A percentile compares a stretch with the other conserved stretches of the same genome.
These are phyloP conservation scores for Grosmannia clavigera DNA, from an alignment of 2,329 filamentous ascomycete genomes.

Conservation along the genomic window DNA sequence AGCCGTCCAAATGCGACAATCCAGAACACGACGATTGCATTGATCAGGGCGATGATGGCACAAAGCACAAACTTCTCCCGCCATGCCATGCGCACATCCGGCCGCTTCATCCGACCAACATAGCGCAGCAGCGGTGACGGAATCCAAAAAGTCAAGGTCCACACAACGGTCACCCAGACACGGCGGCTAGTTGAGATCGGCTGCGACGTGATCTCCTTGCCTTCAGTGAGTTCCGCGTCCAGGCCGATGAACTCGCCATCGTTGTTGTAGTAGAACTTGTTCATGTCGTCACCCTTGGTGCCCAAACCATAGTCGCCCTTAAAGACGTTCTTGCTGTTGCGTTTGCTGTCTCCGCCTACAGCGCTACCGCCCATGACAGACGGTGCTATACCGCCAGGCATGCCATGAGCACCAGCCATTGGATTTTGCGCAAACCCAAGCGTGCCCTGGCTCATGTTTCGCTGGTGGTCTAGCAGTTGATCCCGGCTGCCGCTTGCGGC, in stretches of 20 bases:
- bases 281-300: slow-evolving; percentile 66
- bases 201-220: slow-evolving; percentile 63
- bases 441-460: slow-evolving; percentile 43
- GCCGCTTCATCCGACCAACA: slow-evolving; percentile 89
- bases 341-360: slow-evolving; percentile 26
- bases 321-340: slow-evolving; percentile 41
- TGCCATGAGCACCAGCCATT: slow-evolving; percentile 28
- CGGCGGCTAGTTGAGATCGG: slow-evolving; percentile 52
- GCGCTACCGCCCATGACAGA: slow-evolving; percentile 17
- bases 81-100: slow-evolving; percentile 95
- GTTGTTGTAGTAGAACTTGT: slow-evolving; percentile 60
- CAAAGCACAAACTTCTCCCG: slow-evolving; percentile 84
- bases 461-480: slow-evolving; percentile 55
- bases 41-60: slow-evolving; percentile 68
- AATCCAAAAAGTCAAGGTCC: slow-evolving; percentile 87
- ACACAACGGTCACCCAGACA: slow-evolving; percentile 70
- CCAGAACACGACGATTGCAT: slow-evolving; percentile 77
- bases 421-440: slow-evolving; percentile 15
- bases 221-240: slow-evolving; percentile 67
- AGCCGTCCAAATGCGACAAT: slow-evolving; percentile 77
- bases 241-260: slow-evolving; percentile 58
- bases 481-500: slow-evolving; percentile 59
- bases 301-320: slow-evolving; percentile 84
- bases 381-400: slow-evolving; percentile 34
- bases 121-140: slow-evolving; percentile 72